These are phyloP conservation scores for Triticum dicoccoides DNA, from an alignment of 176 grass and related monocot species.

Conservation along the genomic window DNA sequence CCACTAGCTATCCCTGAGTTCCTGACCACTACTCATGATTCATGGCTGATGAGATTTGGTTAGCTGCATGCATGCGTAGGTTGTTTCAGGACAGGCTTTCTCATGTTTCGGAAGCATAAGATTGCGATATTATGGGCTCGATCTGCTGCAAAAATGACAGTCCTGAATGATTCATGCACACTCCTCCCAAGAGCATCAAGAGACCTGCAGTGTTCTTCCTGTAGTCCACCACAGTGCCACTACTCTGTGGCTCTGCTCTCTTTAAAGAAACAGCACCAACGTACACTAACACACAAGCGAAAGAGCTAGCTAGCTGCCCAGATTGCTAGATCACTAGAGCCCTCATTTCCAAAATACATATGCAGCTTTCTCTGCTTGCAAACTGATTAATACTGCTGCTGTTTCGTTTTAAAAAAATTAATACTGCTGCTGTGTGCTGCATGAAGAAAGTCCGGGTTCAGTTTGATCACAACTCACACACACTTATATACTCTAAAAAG, in stretches of 20 bases:
- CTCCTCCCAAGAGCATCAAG: constrained; percentile 40
- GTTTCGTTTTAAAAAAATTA: neutral
- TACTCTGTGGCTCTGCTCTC: constrained; percentile 26
- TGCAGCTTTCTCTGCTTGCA: constrained; percentile 14
- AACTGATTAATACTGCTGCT: constrained; percentile 5
- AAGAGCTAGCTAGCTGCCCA: neutral
- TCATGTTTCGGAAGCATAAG: constrained; percentile 50
- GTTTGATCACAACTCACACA: constrained; percentile 8
- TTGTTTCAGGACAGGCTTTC: constrained; percentile 42
- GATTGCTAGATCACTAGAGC: constrained; percentile 21
- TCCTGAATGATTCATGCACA: constrained; percentile 6
- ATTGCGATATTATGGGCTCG: constrained; percentile 34
- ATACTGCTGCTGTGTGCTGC: neutral
- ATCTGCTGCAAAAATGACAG: constrained; percentile 16
- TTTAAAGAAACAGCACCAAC: constrained; percentile 45
- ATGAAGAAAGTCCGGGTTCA: neutral
- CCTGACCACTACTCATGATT: constrained; percentile 4
- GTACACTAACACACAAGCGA: constrained; percentile 19
- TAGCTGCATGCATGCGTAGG: constrained; percentile 21
- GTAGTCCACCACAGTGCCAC: constrained; percentile 26
- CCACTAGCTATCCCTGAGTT: constrained; percentile 19
- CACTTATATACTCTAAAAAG: neutral
- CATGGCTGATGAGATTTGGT: constrained; percentile 38
- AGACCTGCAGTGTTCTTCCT: constrained; percentile 56
- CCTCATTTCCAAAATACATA: constrained; percentile 26